Conservation (phyloP, 2,329 filamentous ascomycete genomes). For the Colletotrichum lini region DNA sequence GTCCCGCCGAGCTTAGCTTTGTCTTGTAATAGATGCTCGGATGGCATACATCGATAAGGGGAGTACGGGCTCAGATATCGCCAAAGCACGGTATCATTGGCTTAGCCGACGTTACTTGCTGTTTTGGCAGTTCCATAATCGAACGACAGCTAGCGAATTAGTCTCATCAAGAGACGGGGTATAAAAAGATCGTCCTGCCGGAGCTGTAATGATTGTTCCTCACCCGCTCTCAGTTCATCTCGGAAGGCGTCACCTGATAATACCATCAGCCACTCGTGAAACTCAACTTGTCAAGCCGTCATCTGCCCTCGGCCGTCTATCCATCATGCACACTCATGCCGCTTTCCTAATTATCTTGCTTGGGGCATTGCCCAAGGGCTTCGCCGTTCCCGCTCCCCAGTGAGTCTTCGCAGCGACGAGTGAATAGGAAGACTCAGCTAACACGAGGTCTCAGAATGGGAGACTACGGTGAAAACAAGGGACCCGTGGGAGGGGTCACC, state of each 20-base stretch:
- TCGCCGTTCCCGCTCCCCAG: constrained; percentile 31
- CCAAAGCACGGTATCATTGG: constrained; percentile 2
- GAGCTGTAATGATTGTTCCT: not conserved
- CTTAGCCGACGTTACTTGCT: not conserved
- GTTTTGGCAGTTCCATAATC: not conserved
- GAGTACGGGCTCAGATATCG: not conserved
- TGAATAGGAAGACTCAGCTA: no score
- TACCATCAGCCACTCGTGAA: not conserved
- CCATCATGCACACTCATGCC: constrained; percentile 15
- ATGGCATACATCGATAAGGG: not conserved
- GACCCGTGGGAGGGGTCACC: constrained; percentile 57
- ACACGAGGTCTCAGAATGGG: constrained; percentile 50
- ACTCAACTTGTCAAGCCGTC: not conserved
- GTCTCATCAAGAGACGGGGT: not conserved
- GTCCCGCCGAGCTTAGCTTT: not conserved
- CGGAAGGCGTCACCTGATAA: not conserved
- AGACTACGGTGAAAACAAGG: constrained; percentile 58
- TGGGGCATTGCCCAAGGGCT: constrained; percentile 22
- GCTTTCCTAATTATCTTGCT: constrained; percentile 21
- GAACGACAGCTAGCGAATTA: not conserved
- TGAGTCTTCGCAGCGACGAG: not conserved
- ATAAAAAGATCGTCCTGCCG: constrained; percentile 12
- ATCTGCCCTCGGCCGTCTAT: not conserved
- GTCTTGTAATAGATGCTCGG: not conserved
- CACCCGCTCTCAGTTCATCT: constrained; percentile 1